Conservation (phyloP, 345 rosid genomes). For the Melaleuca quinquenervia region DNA sequence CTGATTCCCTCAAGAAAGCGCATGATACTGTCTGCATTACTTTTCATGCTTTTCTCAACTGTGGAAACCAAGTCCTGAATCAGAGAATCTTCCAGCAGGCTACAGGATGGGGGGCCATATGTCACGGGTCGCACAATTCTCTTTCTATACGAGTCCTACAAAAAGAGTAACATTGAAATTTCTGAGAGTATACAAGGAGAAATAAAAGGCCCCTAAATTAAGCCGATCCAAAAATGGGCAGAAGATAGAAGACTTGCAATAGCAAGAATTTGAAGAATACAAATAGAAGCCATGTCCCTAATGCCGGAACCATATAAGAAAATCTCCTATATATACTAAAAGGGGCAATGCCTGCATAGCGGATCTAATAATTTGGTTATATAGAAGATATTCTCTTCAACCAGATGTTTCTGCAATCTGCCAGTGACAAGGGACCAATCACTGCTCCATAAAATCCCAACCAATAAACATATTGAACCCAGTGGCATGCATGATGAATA, state of each 20-base stretch:
- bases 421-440: not conserved
- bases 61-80: slow-evolving; percentile 39
- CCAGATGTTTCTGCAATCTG: not conserved
- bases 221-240: not conserved
- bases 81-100: slow-evolving; percentile 69
- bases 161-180: not conserved
- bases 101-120: slow-evolving; percentile 44
- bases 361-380: not conserved
- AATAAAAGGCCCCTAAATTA: not conserved
- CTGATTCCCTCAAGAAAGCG: slow-evolving; percentile 96
- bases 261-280: not conserved
- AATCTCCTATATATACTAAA: not conserved
- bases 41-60: slow-evolving; percentile 76
- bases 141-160: slow-evolving; percentile 68
- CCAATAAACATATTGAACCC: not conserved
- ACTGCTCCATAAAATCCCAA: not conserved
- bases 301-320: not conserved
- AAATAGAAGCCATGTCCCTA: not conserved
- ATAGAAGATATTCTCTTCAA: not conserved
- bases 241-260: not conserved
- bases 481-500: not conserved
- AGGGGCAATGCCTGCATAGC: not conserved
- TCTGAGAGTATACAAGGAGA: not conserved
- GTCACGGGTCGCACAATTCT: slow-evolving; percentile 56
- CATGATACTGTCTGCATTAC: slow-evolving; percentile 59